These are phyloP conservation scores for sweet orange (Citrus sinensis) DNA, from an alignment of 345 rosid species.

Conservation along the genomic window DNA sequence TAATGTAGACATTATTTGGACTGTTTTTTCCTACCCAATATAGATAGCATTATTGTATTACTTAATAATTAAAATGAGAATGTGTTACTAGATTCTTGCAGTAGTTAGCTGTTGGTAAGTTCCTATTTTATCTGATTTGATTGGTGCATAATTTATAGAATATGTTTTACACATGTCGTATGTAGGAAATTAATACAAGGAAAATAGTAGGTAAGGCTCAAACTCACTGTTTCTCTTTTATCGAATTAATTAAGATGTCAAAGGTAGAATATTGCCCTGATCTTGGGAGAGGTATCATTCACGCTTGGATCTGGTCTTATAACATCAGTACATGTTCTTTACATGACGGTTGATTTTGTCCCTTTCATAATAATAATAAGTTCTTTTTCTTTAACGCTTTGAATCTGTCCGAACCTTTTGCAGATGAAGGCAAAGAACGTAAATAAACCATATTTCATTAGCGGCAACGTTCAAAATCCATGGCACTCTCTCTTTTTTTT, in stretches of 20 bases:
- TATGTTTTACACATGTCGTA: too few species aligned
- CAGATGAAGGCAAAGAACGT: slow-evolving; percentile 4
- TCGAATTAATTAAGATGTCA: slow-evolving; percentile 10
- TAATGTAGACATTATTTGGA: background rate
- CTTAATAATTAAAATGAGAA: background rate
- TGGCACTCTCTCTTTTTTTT: background rate
- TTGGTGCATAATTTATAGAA: background rate
- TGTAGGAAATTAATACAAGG: too few species aligned
- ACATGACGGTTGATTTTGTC: slow-evolving; percentile 14
- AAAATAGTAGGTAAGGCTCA: background rate
- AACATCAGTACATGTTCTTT: slow-evolving; percentile 21
- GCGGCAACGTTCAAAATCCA: background rate
- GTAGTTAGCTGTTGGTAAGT: background rate
- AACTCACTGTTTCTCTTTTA: background rate
- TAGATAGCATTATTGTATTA: background rate
- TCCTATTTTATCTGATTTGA: background rate
- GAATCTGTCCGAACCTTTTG: slow-evolving; percentile 26
- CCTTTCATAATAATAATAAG: background rate
- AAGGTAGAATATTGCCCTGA: slow-evolving; percentile 41
- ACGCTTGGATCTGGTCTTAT: slow-evolving; percentile 15
- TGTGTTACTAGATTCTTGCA: background rate
- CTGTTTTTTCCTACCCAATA: background rate
- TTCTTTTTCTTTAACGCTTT: slow-evolving; percentile 25
- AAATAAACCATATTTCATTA: background rate
- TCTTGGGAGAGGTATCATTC: slow-evolving; percentile 48